phyloP scores from a whole-genome alignment of 176 grass and related monocot genomes.

The Themeda triandra region DNA sequence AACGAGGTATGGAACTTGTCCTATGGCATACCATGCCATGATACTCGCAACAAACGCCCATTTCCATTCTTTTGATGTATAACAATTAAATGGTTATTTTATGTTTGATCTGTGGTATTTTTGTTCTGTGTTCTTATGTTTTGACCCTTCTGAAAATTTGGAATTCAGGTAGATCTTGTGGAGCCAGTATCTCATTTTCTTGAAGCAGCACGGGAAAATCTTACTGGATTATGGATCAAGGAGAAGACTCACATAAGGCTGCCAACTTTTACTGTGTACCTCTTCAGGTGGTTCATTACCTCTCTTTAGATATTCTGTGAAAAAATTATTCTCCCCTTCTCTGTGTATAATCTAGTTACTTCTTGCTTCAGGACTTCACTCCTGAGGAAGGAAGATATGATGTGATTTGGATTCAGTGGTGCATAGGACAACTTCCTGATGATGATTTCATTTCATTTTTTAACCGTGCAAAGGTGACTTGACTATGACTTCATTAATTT shows the following conservation, averaged over 20 bases:
- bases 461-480: conserved; percentile 69
- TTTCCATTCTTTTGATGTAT: neutral
- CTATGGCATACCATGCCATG: neutral
- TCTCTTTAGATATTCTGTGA: neutral
- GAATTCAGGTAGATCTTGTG: conserved; percentile 84
- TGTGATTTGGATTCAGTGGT: conserved; percentile 99
- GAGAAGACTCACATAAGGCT: conserved; percentile 59
- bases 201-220: conserved; percentile 75
- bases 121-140: neutral
- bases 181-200: conserved; percentile 97
- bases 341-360: neutral
- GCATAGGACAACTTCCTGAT: conserved; percentile 96
- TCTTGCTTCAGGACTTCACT: conserved; percentile 67
- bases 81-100: neutral
- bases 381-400: conserved; percentile 91
- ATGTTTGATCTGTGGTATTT: neutral
- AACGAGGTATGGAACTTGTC: conserved; percentile 57
- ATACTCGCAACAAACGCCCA: neutral
- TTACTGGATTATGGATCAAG: conserved; percentile 50
- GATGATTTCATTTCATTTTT: conserved; percentile 98
- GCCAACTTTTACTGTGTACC: conserved; percentile 82
- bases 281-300: conserved; percentile 61
- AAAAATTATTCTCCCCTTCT: neutral
- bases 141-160: neutral
- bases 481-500: neutral